phyloP scores from a whole-genome alignment of 164 flowering plant genomes.

The Litsea cubeba region DNA sequence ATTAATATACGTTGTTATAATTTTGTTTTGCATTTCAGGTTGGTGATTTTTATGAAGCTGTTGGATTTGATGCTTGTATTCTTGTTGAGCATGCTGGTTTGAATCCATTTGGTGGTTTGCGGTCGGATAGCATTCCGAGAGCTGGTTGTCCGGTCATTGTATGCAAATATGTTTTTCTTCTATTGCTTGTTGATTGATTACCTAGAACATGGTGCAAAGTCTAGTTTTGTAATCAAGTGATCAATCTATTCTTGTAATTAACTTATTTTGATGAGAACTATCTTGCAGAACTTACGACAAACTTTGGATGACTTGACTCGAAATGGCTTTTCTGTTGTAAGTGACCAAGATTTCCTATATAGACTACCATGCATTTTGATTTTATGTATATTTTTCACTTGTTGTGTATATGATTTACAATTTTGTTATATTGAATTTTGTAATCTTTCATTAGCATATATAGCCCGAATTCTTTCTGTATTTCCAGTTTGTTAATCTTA shows the following conservation, averaged over 20 bases:
- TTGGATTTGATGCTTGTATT: constrained; percentile 94
- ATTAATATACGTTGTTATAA: no score
- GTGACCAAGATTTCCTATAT: constrained; percentile 20
- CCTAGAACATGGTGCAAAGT: no score
- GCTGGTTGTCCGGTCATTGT: constrained; percentile 99
- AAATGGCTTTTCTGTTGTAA: constrained; percentile 88
- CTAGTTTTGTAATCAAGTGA: no score
- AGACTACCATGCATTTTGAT: not conserved
- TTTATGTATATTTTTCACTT: not conserved
- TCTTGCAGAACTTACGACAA: constrained; percentile 86
- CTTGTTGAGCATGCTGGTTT: constrained; percentile 98
- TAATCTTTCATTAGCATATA: not conserved
- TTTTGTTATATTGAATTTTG: not conserved
- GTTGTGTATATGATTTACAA: not conserved
- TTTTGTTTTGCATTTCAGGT: constrained; percentile 43
- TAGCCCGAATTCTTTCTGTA: not conserved
- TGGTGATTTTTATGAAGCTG: constrained; percentile 97
- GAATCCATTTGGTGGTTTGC: constrained; percentile 94
- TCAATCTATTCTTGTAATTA: no score
- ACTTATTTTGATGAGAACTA: constrained; percentile 6
- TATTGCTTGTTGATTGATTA: not conserved
- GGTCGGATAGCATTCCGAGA: constrained; percentile 81
- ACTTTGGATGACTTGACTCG: constrained; percentile 95
- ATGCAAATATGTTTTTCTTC: constrained; percentile 7
- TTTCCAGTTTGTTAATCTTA: not conserved